Evolutionary conservation across 2,329 filamentous ascomycete genomes (phyloP), one percentile per base, ranked within the genome.

Genomic region (Aspergillus sojae): DNA sequence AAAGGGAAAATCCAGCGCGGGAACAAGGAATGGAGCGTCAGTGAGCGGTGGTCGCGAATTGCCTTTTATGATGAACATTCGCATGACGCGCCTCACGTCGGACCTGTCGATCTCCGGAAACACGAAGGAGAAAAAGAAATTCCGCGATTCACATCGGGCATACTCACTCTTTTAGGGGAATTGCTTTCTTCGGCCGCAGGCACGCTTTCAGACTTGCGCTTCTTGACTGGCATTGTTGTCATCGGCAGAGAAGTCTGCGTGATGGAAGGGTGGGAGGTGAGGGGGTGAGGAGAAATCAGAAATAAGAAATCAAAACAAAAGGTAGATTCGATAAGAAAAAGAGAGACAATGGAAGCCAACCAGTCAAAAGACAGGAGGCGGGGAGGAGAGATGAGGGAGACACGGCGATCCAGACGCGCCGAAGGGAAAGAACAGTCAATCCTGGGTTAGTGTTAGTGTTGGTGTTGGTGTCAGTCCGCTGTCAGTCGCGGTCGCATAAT

Each of bases 201-300:
- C 21, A 66, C 67, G 63, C 61, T 64, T 50, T 69, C 68, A 2
- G 72, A 70, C 65, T 72, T 74, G 66, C 75, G 75, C 66, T 76
- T 76, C 48, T 52, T 53, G 50, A 45, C 52, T 46, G 36, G 55
- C 50, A 60, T 55, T 39, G 21, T 57, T 34, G 34, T 43, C 56
- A 65, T 32, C 9, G 26, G 48, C 1, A 9, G 19, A 52, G 48
- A 30, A 52, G 30, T 57, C 23, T 39, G 58, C 28, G 53, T 48
- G 41, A 50, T 34, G 21, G 57, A 50, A 58, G 41, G 32, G 61
- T 50, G 39, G 46, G 36, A 59, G 53, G 34, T 58, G 53, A 34
- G 21, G 30, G 50, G 54, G 5, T 41, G 60, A 23, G 26, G 52
- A 58, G 43, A 60, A 55, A 54, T 59, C 14, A 39, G 58, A 56